Percentiles rank a stretch among this genome's conserved stretches.
These are phyloP conservation scores for Pseudogymnoascus sp. DNA, from an alignment of 2,329 filamentous ascomycete species.

Conservation along the genomic window DNA sequence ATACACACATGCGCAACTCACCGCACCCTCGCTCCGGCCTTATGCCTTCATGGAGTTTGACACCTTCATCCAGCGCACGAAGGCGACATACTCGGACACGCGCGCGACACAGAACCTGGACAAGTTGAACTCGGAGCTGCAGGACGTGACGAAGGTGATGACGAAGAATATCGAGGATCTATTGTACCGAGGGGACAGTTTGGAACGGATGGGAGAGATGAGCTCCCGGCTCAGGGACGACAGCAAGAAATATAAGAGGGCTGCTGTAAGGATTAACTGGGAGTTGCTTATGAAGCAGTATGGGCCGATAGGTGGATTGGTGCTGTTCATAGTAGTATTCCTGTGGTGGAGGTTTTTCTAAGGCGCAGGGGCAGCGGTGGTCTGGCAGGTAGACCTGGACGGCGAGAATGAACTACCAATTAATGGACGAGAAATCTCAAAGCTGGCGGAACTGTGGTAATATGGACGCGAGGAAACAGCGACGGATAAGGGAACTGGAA, in stretches of 20 bases:
- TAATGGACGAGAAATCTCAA: neutral
- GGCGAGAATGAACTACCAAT: neutral
- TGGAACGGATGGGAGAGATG: slow-evolving; percentile 96
- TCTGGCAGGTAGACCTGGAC: neutral
- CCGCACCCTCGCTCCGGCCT: slow-evolving; percentile 67
- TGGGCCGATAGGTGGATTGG: slow-evolving; percentile 77
- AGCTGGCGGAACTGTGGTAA: neutral
- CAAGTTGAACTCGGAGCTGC: slow-evolving; percentile 91
- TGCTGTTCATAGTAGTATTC: slow-evolving; percentile 75
- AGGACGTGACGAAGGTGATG: slow-evolving; percentile 98
- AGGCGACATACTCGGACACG: slow-evolving; percentile 87
- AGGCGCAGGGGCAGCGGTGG: slow-evolving; percentile 15
- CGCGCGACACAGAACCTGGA: slow-evolving; percentile 88
- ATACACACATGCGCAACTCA: slow-evolving; percentile 67
- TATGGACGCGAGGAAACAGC: neutral
- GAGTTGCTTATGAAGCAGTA: slow-evolving; percentile 95
- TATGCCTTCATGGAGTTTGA: slow-evolving; percentile 99
- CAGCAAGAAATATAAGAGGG: slow-evolving; percentile 85
- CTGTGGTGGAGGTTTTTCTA: slow-evolving; percentile 91
- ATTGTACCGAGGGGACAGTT: slow-evolving; percentile 83
- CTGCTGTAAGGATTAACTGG: slow-evolving; percentile 96
- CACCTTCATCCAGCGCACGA: slow-evolving; percentile 88
- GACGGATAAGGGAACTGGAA: neutral
- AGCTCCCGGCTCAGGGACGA: slow-evolving; percentile 82
- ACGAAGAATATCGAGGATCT: slow-evolving; percentile 99